Base-by-base conservation (phyloP, 768 basidiomycete genomes). In the Sporobolomyces phaffii region DNA sequence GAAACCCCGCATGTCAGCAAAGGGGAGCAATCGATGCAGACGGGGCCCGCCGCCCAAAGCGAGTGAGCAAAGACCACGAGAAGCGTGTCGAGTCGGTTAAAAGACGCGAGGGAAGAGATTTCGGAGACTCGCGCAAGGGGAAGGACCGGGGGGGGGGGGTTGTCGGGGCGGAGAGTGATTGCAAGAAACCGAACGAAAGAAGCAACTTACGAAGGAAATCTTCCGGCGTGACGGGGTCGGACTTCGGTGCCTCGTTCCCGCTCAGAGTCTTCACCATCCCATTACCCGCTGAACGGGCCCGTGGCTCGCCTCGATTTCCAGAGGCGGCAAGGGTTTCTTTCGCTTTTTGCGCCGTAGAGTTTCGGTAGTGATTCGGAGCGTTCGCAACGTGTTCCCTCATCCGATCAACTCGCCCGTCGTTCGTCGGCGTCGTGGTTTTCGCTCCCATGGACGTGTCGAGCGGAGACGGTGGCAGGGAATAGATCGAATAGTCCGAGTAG, bases 201-300 rank as follows among this genome's bases (percentile, higher is more conserved):
- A 2, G 31, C 15, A 56, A 59, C 70, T 24, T 24, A 72, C 70
- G 74, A 2, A 75, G 47, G 41, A 58, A 74, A 38, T 72, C 73
- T 8, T 70, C 65, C 2, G 74, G 59, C 29, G 67, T 28, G 31
- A 53, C 60, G 15, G 65, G 62, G n/a, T 60, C 62, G 36, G 20
- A 47, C 41, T 28, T 33, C 34, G 18, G 9, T 41, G n/a, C n/a
- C 62, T 60, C 51, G 51, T 49, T 47, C 31, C 45, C 61, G 18
- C 58, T 62, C n/a, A 38, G 36, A 24, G 52, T 64, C n/a, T 45
- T 5, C 48, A 24, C 31, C 29, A 60, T 45, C 31, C 18, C 22
- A 14, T 28, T 29, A 22, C 29, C 24, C 33, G 18, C 29, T 10
- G 33, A 31, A 14, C 38, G 38, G 17, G 38, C 17, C 38, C 10